These are phyloP conservation scores for Plectosphaerella sp. DNA, from an alignment of 2,329 filamentous ascomycete species.

Conservation along the genomic window DNA sequence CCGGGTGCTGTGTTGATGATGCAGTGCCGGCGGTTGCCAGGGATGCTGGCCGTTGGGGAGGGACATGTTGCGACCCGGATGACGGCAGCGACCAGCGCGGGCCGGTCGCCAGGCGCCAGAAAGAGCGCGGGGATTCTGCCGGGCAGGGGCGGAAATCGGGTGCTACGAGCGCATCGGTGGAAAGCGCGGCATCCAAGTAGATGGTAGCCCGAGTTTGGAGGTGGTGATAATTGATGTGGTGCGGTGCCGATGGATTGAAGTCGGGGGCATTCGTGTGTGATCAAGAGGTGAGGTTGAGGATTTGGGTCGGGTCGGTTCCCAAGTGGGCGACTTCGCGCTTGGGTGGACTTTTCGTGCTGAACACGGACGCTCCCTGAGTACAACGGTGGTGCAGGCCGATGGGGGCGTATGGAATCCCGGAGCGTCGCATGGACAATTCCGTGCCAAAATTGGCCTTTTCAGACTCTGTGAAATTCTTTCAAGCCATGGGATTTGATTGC, in stretches of 20 bases:
- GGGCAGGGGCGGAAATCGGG: conserved; percentile 38
- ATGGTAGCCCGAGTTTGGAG: conserved; percentile 39
- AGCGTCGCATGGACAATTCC: too few relatives aligned
- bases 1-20: conserved; percentile 40
- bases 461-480: too few relatives aligned
- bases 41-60: conserved; percentile 60
- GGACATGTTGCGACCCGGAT: conserved; percentile 56
- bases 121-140: conserved; percentile 47
- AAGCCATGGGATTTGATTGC: too few relatives aligned
- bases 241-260: conserved; percentile 48
- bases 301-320: conserved; percentile 22
- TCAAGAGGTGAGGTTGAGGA: conserved; percentile 53
- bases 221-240: conserved; percentile 34
- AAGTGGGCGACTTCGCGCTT: neutral
- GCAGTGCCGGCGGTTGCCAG: conserved; percentile 58
- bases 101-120: conserved; percentile 52
- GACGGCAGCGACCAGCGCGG: conserved; percentile 43
- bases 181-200: conserved; percentile 49
- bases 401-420: too few relatives aligned
- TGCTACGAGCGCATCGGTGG: conserved; percentile 44
- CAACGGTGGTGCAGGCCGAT: neutral
- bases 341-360: neutral
- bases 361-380: neutral
- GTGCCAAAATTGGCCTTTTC: too few relatives aligned
- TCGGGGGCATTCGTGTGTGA: conserved; percentile 43